Conservation (phyloP, 2,329 filamentous ascomycete species). For the Sclerotinia trifoliorum region DNA sequence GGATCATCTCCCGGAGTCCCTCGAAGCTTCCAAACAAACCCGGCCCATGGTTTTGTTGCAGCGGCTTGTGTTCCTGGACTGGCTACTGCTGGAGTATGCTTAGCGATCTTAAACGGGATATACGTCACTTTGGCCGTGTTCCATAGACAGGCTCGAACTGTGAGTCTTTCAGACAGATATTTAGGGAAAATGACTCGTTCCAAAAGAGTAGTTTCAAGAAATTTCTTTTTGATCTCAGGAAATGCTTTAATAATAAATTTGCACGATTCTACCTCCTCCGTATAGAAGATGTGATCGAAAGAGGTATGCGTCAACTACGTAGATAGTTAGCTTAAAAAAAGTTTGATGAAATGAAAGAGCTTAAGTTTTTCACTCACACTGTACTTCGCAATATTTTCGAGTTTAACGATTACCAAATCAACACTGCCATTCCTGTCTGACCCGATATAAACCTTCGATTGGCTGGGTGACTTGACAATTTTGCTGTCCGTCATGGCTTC, state of each 20-base stretch:
- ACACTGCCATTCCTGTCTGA: slow-evolving; percentile 22
- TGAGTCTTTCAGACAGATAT: slow-evolving; percentile 25
- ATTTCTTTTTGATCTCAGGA: slow-evolving; percentile 30
- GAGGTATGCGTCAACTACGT: neutral
- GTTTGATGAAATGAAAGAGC: neutral
- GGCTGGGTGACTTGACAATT: slow-evolving; percentile 28
- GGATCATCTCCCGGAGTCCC: slow-evolving; percentile 26
- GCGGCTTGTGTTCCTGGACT: neutral
- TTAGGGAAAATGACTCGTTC: slow-evolving; percentile 24
- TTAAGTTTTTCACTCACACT: slow-evolving; percentile 26
- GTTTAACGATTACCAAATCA: slow-evolving; percentile 29
- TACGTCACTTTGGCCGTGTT: slow-evolving; percentile 13
- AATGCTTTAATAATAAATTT: slow-evolving; percentile 28
- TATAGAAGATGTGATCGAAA: slow-evolving; percentile 33
- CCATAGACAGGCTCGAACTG: slow-evolving; percentile 30
- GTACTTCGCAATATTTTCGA: slow-evolving; percentile 34
- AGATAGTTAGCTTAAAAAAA: slow-evolving; percentile 1
- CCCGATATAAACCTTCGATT: slow-evolving; percentile 30
- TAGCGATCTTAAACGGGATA: slow-evolving; percentile 19
- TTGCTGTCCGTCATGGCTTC: slow-evolving; percentile 29
- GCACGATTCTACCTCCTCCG: slow-evolving; percentile 30
- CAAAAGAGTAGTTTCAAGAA: slow-evolving; percentile 36
- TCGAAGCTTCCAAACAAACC: slow-evolving; percentile 27
- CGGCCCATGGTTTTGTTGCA: slow-evolving; percentile 15
- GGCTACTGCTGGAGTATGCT: slow-evolving; percentile 21